Evolutionary conservation across 176 grass and related monocot genomes (phyloP).

Genomic region (Oryza longistaminata): DNA sequence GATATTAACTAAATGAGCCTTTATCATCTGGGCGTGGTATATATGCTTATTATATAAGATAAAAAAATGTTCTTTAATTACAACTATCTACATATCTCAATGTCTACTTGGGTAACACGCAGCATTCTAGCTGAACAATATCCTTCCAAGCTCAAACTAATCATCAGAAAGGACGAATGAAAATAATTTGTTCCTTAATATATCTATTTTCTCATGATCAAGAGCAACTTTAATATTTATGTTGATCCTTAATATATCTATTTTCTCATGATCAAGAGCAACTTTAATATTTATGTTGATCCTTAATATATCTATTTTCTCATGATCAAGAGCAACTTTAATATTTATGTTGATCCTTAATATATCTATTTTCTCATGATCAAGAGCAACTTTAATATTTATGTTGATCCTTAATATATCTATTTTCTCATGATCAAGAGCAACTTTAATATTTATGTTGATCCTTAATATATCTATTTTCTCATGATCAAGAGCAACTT

Average conservation of each 20-base stretch:
- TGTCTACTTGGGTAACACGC: background rate
- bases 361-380: no score
- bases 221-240: background rate
- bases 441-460: no score
- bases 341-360: no score
- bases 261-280: background rate
- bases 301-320: no score
- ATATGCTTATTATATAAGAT: background rate
- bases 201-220: background rate
- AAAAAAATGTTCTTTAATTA: background rate
- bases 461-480: no score
- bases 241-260: background rate
- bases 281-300: background rate
- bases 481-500: no score
- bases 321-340: no score
- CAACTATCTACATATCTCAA: background rate
- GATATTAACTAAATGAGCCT: background rate
- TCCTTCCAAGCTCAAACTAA: background rate
- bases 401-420: no score
- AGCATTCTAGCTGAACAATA: constrained; percentile 7
- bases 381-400: no score
- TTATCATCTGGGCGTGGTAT: background rate
- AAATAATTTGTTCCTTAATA: background rate
- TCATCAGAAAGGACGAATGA: background rate
- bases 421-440: no score